Evolutionary conservation across 2,329 filamentous ascomycete species (phyloP), one percentile per base, ranked within the genome.

Genomic region (Aspergillus bombycis): DNA sequence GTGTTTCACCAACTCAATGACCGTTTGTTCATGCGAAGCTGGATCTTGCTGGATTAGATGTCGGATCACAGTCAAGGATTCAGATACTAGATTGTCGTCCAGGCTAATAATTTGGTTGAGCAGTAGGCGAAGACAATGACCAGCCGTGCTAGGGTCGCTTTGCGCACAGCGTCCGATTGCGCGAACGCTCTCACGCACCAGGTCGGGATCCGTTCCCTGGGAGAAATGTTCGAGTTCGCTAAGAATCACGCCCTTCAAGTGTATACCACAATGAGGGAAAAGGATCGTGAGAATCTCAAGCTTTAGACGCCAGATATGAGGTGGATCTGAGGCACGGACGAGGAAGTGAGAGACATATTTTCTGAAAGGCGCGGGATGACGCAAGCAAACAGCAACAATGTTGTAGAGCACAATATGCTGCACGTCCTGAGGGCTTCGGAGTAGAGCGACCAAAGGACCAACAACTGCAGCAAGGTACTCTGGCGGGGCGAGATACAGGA

Each of bases 211-310:
- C 14, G 87, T 80, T 77, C 83, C 89, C 64, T 90, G 88, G 0
- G 92, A 93, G 77, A 98, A 98, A 79, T 98, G 94, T 72, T 97
- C 94, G 7, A 99, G 85, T 75, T 99, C 95, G 68, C 91, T 94
- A 57, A 99, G 84, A 53, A 98, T 92, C 8, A 99, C 84, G 62
- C 91, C 91, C 77, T 97, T 96, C 63, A 91, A 82, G 63, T 92
- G 89, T 11, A 86, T 77, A 7, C 89, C 88, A 67, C 89, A 89
- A 73, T 96, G 86, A 0, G 94, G 93, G 71, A 98, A 99, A 68
- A 98, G 89, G 65, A 99, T 84, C 0, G 95, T 94, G 61, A 98
- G 83, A 4, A 97, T 82, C 77, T 99, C 96, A 30, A 99, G 84
- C 78, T 99, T 99, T 45, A 98, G 84, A 65, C 91, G 89, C 92